Base-by-base conservation (phyloP, 1,284 basidiomycete species). In the Trametes pubescens region DNA sequence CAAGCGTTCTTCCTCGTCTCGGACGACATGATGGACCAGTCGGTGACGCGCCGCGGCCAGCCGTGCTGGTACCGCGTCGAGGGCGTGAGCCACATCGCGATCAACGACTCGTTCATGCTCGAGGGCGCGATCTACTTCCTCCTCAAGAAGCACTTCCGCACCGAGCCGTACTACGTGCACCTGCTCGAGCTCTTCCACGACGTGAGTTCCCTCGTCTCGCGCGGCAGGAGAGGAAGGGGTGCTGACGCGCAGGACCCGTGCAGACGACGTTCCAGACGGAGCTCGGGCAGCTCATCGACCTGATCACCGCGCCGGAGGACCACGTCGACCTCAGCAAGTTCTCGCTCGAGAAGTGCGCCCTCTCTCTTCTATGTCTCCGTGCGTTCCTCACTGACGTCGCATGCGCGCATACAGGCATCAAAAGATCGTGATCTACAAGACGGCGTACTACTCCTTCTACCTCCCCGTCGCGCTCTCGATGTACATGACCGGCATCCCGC, bases 1-100 rank as follows among this genome's bases (percentile, higher is more conserved):
- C 98, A 99, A 91, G 95, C 96, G 0, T 99, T 93, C 81, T 99
- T 99, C 88, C 88, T 99, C 61, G 96, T 99, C 61, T 89, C 95
- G 24, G 97, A 99, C 79, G 97, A 99, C 78, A 96, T 99, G 78
- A 99, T 99, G 96, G 98, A 99, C 77, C 79, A 86, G 26, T 94
- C 91, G 55, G 89, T 98, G 72, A 99, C 96, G 7, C 92, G 98
- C 46, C 90, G 97, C n/a, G 92, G 94, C n/a, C 96, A 99, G 77
- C 94, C 96, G 0, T 99, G 97, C 81, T 99, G 95, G 94, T 99
- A 97, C 82, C 86, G 87, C 65, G 78, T 90, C 40, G 87, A 89
- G 18, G 79, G 82, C 29, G 89, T 99, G 61, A 90, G 89, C 58
- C 89, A 91, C 78, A 91, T 98, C 68, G 95, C 98, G 18, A 92